These are phyloP conservation scores for Penicillium coprophilum DNA, from an alignment of 495 filamentous ascomycete species.

Conservation along the genomic window DNA sequence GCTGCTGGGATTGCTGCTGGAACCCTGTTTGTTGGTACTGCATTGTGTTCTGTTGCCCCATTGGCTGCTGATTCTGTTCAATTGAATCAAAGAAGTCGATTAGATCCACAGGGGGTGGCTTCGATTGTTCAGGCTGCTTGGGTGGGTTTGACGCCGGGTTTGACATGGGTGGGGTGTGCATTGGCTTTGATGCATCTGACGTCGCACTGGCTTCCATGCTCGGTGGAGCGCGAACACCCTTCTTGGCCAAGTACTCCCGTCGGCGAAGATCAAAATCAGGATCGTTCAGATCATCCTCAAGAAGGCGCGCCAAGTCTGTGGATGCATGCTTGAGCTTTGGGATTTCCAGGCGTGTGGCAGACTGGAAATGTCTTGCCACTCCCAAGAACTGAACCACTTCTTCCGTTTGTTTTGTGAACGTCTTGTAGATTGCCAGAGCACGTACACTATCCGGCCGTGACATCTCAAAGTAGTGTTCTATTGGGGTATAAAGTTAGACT, in stretches of 20 bases:
- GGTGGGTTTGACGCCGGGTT: slow-evolving; percentile 28
- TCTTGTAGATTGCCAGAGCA: slow-evolving; percentile 89
- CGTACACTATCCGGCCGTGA: slow-evolving; percentile 89
- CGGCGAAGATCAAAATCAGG: slow-evolving; percentile 94
- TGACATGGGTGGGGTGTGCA: slow-evolving; percentile 12
- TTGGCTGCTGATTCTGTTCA: slow-evolving; percentile 81
- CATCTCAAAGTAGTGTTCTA: slow-evolving; percentile 99
- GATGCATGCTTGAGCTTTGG: slow-evolving; percentile 98
- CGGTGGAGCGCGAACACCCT: slow-evolving; percentile 54
- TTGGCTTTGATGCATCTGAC: slow-evolving; percentile 17
- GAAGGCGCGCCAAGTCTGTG: slow-evolving; percentile 78
- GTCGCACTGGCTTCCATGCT: slow-evolving; percentile 51
- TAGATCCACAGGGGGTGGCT: slow-evolving; percentile 72
- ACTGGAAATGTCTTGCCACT: slow-evolving; percentile 83
- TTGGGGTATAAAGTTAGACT: slow-evolving; percentile 22
- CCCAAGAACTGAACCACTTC: slow-evolving; percentile 87
- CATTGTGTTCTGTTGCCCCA: slow-evolving; percentile 43
- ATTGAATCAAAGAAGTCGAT: slow-evolving; percentile 99
- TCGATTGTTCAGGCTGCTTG: slow-evolving; percentile 29
- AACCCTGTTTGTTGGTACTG: slow-evolving; percentile 54
- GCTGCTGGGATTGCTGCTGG: slow-evolving; percentile 44
- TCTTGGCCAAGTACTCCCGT: slow-evolving; percentile 83
- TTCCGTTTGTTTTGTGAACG: slow-evolving; percentile 89
- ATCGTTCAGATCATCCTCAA: slow-evolving; percentile 95
- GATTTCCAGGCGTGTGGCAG: slow-evolving; percentile 87